phyloP scores from a whole-genome alignment of 2,329 filamentous ascomycete genomes.

The Epichloe sylvatica region DNA sequence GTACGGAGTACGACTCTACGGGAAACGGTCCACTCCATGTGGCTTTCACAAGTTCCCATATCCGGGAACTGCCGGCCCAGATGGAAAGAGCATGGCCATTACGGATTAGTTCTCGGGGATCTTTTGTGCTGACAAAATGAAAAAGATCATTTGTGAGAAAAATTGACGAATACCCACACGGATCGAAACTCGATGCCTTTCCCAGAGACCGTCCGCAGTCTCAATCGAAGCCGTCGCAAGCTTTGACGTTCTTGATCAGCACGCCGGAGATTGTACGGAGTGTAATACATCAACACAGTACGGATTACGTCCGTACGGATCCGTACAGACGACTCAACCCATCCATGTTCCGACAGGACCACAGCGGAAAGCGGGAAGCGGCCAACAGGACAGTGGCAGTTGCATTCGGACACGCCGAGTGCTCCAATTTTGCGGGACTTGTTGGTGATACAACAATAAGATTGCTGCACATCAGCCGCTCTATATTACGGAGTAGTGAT shows the following conservation, averaged over 20 bases:
- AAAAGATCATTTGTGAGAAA: not conserved
- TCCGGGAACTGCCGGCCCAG: slow-evolving; percentile 4
- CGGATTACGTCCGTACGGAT: too few relatives aligned
- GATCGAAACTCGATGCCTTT: too few relatives aligned
- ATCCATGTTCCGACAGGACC: not conserved
- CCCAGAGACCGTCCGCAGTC: too few relatives aligned
- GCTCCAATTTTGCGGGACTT: not conserved
- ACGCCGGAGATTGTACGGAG: too few relatives aligned
- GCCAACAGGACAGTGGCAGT: not conserved
- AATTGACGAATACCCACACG: not conserved
- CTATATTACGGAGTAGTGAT: too few relatives aligned
- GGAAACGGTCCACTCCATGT: not conserved
- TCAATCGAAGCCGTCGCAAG: too few relatives aligned
- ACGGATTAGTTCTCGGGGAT: slow-evolving; percentile 6
- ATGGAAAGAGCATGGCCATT: not conserved
- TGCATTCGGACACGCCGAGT: not conserved
- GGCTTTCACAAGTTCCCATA: not conserved
- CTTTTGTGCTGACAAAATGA: slow-evolving; percentile 6
- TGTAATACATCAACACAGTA: too few relatives aligned
- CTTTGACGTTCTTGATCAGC: too few relatives aligned
- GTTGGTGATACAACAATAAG: too few relatives aligned
- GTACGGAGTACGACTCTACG: not conserved
- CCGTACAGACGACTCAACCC: not conserved
- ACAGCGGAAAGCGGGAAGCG: not conserved
- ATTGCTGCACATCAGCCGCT: too few relatives aligned